phyloP scores from a whole-genome alignment of 306 rosid species.

The Dryas drummondii region DNA sequence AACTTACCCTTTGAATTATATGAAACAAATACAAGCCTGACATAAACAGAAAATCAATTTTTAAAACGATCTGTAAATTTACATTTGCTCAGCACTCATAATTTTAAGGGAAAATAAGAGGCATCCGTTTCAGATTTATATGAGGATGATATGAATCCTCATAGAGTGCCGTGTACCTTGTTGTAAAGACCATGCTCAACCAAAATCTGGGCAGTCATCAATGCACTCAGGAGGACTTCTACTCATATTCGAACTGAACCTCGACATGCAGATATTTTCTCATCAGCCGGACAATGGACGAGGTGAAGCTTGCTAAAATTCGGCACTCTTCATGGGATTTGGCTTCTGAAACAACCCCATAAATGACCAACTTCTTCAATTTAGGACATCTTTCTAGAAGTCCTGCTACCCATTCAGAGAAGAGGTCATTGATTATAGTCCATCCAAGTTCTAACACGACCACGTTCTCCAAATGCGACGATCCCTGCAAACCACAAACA shows the following conservation, averaged over 20 bases:
- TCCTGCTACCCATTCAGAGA: slow-evolving; percentile 74
- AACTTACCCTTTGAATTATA: slow-evolving; percentile 7
- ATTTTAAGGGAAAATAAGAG: not conserved
- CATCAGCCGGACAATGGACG: slow-evolving; percentile 59
- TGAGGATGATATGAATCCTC: slow-evolving; percentile 2
- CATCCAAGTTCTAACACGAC: slow-evolving; percentile 79
- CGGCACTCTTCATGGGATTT: slow-evolving; percentile 61
- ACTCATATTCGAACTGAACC: slow-evolving; percentile 61
- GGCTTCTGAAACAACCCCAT: slow-evolving; percentile 66
- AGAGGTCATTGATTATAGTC: slow-evolving; percentile 65
- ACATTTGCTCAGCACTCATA: slow-evolving; percentile 22
- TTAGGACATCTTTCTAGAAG: slow-evolving; percentile 71
- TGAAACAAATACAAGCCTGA: slow-evolving; percentile 6
- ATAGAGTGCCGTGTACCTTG: slow-evolving; percentile 14
- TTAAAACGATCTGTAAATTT: slow-evolving; percentile 24
- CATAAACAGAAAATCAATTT: not conserved
- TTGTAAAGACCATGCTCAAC: slow-evolving; percentile 5
- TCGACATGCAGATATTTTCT: slow-evolving; percentile 56
- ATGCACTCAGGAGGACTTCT: slow-evolving; percentile 14
- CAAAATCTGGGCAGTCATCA: slow-evolving; percentile 15
- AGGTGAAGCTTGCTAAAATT: slow-evolving; percentile 54
- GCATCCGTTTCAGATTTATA: slow-evolving; percentile 5
- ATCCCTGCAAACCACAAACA: slow-evolving; percentile 67
- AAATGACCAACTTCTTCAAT: slow-evolving; percentile 56
- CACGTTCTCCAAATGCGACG: slow-evolving; percentile 58